A percentile compares a stretch with the other conserved stretches of the same genome.
These are phyloP conservation scores for Morella rubra DNA, from an alignment of 306 rosid species.

Conservation along the genomic window DNA sequence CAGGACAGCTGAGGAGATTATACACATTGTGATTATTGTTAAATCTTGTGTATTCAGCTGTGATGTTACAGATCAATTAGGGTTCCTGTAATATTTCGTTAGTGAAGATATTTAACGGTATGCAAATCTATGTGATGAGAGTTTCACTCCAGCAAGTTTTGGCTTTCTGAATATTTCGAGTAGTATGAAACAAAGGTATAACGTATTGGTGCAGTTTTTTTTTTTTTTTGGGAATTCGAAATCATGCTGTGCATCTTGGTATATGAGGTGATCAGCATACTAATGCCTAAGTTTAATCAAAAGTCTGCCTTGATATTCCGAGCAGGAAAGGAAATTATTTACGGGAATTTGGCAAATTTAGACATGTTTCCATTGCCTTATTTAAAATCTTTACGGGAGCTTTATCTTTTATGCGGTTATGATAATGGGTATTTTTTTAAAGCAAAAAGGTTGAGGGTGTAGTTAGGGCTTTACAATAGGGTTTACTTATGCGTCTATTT, in stretches of 20 bases:
- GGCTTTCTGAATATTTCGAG: neutral
- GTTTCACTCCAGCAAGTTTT: neutral
- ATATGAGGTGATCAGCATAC: no score
- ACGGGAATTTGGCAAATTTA: no score
- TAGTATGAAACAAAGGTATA: neutral
- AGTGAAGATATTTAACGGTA: neutral
- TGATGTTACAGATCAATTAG: neutral
- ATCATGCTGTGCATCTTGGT: neutral
- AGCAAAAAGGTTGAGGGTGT: no score
- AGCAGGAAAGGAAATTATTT: no score
- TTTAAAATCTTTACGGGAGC: no score
- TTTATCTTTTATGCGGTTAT: no score
- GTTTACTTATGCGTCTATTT: no score
- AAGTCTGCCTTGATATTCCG: no score
- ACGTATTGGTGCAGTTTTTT: neutral
- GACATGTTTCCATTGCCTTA: no score
- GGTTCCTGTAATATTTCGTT: neutral
- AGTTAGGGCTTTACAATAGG: no score
- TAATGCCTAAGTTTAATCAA: no score
- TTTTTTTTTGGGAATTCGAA: neutral
- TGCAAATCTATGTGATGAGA: neutral
- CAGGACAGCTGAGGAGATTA: slow-evolving; percentile 17
- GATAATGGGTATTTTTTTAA: no score
- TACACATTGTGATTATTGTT: slow-evolving; percentile 12
- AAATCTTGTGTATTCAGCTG: neutral